A percentile compares a stretch with the other conserved stretches of the same genome.
phyloP scores from a whole-genome alignment of 2,329 filamentous ascomycete genomes.

The Colletotrichum sp. region DNA sequence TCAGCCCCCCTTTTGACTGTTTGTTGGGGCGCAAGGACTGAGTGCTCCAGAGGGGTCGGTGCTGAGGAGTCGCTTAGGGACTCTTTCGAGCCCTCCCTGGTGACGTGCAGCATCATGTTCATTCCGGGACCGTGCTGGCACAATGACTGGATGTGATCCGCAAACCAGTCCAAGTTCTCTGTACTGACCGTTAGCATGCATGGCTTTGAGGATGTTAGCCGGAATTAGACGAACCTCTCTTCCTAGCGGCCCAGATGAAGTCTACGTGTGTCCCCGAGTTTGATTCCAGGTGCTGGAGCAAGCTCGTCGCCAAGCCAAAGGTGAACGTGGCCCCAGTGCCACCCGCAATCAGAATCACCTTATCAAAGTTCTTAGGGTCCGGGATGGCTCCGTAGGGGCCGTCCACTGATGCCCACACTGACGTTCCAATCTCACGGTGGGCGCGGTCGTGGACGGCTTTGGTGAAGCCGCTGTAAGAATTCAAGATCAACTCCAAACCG shows the following conservation, averaged over 20 bases:
- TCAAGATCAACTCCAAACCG: conserved; percentile 54
- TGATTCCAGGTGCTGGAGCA: background rate
- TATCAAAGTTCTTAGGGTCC: conserved; percentile 36
- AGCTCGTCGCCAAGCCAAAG: conserved; percentile 22
- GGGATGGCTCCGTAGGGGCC: conserved; percentile 59
- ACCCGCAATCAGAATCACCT: conserved; percentile 24
- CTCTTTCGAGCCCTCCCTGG: background rate
- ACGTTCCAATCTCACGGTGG: conserved; percentile 40
- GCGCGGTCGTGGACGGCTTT: conserved; percentile 51
- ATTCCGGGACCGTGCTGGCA: background rate
- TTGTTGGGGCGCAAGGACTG: background rate
- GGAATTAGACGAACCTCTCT: background rate
- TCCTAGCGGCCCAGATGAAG: background rate
- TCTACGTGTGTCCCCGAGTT: background rate
- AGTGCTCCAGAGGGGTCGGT: background rate
- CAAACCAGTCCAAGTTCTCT: conserved; percentile 1
- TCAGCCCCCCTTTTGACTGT: background rate
- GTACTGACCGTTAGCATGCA: background rate
- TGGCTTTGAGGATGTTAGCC: too few species aligned
- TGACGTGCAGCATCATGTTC: conserved; percentile 1
- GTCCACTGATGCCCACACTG: conserved; percentile 52
- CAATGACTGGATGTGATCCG: background rate
- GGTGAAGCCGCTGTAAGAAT: conserved; percentile 57
- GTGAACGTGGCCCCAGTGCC: conserved; percentile 30
- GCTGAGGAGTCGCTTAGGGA: background rate